Conservation (phyloP, 495 filamentous ascomycete species). For the Aspergillus asperescens region DNA sequence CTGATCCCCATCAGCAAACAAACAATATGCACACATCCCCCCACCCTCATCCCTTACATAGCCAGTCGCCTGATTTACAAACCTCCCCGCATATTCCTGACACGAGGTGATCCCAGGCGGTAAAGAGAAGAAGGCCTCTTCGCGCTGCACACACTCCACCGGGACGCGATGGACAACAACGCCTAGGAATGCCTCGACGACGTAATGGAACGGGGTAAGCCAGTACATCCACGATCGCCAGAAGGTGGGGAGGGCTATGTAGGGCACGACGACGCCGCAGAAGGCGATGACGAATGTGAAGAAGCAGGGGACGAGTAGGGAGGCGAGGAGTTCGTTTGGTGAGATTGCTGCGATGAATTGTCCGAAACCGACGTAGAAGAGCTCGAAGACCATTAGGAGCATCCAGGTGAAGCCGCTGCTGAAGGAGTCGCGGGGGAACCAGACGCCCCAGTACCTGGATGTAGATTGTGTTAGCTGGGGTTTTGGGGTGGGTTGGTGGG, state of each 20-base stretch:
- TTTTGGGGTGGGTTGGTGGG: background rate
- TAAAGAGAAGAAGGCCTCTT: conserved; percentile 53
- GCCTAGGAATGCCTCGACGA: conserved; percentile 53
- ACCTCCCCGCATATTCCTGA: conserved; percentile 44
- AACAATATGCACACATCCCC: conserved; percentile 57
- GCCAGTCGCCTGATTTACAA: conserved; percentile 42
- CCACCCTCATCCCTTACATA: conserved; percentile 44
- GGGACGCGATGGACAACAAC: conserved; percentile 50
- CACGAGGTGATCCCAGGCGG: conserved; percentile 47
- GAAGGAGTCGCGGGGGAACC: conserved; percentile 51
- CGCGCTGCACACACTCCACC: conserved; percentile 49
- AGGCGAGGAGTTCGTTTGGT: conserved; percentile 68
- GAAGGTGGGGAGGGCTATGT: conserved; percentile 49
- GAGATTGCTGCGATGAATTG: conserved; percentile 71
- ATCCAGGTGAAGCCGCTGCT: conserved; percentile 53
- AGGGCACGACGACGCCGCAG: conserved; percentile 59
- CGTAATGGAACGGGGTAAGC: conserved; percentile 58
- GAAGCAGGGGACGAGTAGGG: conserved; percentile 60
- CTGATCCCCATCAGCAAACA: conserved; percentile 51
- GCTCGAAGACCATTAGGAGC: conserved; percentile 60
- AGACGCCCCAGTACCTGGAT: conserved; percentile 45
- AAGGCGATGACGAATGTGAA: conserved; percentile 61
- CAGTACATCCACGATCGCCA: conserved; percentile 68
- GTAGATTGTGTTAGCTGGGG: conserved; percentile 12
- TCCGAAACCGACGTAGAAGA: conserved; percentile 69